Base-by-base conservation (phyloP, 371 early-diverging fungal genomes). In the Batkoa obscura region DNA sequence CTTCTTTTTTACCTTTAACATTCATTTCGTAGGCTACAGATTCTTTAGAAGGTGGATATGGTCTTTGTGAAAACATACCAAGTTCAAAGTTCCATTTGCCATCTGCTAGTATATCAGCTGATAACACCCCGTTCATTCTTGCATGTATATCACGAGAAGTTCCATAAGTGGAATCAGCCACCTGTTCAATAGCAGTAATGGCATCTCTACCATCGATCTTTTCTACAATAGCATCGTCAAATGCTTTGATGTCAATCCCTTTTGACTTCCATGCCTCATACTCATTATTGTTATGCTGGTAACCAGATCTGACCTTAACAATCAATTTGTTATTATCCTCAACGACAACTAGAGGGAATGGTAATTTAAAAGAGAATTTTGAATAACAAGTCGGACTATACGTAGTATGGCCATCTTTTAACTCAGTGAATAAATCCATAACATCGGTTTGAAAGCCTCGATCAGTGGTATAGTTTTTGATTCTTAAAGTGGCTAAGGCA, bases 371-470 rank as follows among this genome's bases (percentile, higher is more conserved):
- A n/a, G 39, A 15, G 32, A 54, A 54, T 15, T 13, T 39, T 13
- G 36, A 15, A 30, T 38, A 54, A 41, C 55, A 54, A 13, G 17
- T 15, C 8, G 55, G 39, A 32, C 30, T 35, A 42, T 54, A 54
- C 6, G 6, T 41, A 5, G 42, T 37, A 54, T 54, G 55, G 6
- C 55, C 55, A 33, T 54, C 55, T 5, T 39, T 13, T 10, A 54
- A 17, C 9, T 33, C 13, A 8, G 38, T 35, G 36, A 54, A 54
- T 17, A 54, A 33, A 34, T 15, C 10, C 5, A 42, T 17, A 17
- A 54, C 12, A 42, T 54, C 55, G n/a, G 17, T n/a, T 6, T 54
- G 55, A 30, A 54, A 54, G 9, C 8, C 55, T 32, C 12, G 12
- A 8, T 54, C 55, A 10, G 37, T 38, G 12, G 36, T 8, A 17